A percentile compares a stretch with the other conserved stretches of the same genome.
These are phyloP conservation scores for Penicillium brasilianum DNA, from an alignment of 2,329 filamentous ascomycete species.

Conservation along the genomic window DNA sequence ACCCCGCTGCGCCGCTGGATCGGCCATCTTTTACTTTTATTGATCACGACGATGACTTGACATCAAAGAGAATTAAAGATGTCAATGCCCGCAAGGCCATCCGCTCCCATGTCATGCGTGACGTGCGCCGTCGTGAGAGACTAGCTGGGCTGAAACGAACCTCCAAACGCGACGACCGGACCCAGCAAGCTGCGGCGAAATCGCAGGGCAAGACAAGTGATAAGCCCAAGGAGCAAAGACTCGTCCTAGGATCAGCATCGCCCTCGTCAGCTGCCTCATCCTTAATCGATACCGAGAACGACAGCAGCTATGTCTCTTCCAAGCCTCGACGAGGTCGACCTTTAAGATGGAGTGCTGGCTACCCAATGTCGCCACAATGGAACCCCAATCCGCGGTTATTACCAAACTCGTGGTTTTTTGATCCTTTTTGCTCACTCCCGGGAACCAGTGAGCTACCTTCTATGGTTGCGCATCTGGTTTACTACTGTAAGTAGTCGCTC, in stretches of 20 bases:
- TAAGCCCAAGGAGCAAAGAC: conserved; percentile 19
- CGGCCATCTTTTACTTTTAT: conserved; percentile 48
- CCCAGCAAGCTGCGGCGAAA: conserved; percentile 16
- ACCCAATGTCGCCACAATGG: conserved; percentile 23
- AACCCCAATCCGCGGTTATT: conserved; percentile 23
- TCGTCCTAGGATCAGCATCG: conserved; percentile 22
- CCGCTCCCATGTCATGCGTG: conserved; percentile 51
- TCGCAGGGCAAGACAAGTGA: conserved; percentile 12
- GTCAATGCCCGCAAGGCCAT: conserved; percentile 47
- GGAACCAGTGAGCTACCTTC: conserved; percentile 33
- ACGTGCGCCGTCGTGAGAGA: conserved; percentile 48
- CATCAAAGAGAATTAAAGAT: conserved; percentile 46
- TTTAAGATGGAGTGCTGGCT: conserved; percentile 24
- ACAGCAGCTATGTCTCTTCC: conserved; percentile 7
- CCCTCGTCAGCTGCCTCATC: conserved; percentile 21
- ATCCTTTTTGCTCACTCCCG: conserved; percentile 43
- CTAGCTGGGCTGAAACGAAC: conserved; percentile 45
- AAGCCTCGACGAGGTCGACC: conserved; percentile 23
- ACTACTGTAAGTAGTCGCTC: conserved; percentile 39
- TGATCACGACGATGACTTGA: conserved; percentile 47
- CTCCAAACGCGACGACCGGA: conserved; percentile 36
- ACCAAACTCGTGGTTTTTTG: conserved; percentile 36
- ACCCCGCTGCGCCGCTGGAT: conserved; percentile 30
- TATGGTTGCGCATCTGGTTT: conserved; percentile 37
- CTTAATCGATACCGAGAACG: neutral